phyloP scores from a whole-genome alignment of 2,329 filamentous ascomycete species.

The Zelopaecilomyces penicillatus region DNA sequence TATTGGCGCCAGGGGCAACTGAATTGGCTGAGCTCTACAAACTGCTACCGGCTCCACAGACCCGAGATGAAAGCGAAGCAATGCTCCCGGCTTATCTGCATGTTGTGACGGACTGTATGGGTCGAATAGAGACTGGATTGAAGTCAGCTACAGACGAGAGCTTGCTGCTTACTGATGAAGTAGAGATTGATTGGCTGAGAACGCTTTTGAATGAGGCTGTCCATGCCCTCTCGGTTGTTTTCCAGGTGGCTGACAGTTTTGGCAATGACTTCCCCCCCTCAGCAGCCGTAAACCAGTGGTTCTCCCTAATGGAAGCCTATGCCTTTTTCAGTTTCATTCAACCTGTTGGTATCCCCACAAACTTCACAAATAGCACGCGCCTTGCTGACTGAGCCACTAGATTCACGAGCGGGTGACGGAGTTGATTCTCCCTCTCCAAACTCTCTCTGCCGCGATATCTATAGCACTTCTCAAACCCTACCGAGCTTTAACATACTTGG shows the following conservation, averaged over 20 bases:
- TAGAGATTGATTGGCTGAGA: slow-evolving; percentile 51
- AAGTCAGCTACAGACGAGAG: slow-evolving; percentile 41
- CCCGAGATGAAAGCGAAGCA: slow-evolving; percentile 32
- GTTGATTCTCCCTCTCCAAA: slow-evolving; percentile 57
- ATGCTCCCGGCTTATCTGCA: slow-evolving; percentile 41
- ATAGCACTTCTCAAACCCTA: slow-evolving; percentile 62
- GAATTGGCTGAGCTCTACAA: slow-evolving; percentile 23
- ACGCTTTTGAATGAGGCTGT: slow-evolving; percentile 61
- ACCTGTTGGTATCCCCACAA: slow-evolving; percentile 18
- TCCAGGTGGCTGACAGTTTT: slow-evolving; percentile 59
- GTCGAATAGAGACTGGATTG: slow-evolving; percentile 40
- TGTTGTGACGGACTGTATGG: slow-evolving; percentile 40
- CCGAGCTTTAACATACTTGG: slow-evolving; percentile 39
- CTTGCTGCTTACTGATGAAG: slow-evolving; percentile 41
- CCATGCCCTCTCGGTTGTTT: slow-evolving; percentile 65
- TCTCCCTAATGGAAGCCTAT: slow-evolving; percentile 59
- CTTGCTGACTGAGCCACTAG: slow-evolving; percentile 17
- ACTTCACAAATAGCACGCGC: not conserved
- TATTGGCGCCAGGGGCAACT: slow-evolving; percentile 18
- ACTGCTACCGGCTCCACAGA: slow-evolving; percentile 17
- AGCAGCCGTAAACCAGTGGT: slow-evolving; percentile 60
- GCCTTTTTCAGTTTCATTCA: slow-evolving; percentile 60
- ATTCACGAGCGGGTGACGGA: slow-evolving; percentile 35
- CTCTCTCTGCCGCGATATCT: slow-evolving; percentile 61
- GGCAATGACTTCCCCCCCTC: slow-evolving; percentile 47